A percentile compares a stretch with the other conserved stretches of the same genome.
phyloP scores from a whole-genome alignment of 1,284 basidiomycete genomes.

The Cryptococcus hybrid region DNA sequence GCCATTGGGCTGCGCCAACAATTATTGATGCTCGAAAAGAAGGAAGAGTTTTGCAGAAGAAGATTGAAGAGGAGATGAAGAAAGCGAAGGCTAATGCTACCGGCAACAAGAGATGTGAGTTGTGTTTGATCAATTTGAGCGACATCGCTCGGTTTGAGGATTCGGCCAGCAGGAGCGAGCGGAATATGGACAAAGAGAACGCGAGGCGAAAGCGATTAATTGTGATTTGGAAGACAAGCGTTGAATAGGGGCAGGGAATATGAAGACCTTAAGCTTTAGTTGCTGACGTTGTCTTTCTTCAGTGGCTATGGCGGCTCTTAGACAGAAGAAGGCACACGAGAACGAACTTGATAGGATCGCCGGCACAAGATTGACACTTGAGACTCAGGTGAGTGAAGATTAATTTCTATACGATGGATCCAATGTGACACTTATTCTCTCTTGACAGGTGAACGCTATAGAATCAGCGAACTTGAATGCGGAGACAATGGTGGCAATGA shows the following conservation, averaged over 20 bases:
- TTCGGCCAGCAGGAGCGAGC: not conserved
- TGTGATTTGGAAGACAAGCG: not conserved
- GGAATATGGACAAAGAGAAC: not conserved
- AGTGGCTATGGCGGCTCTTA: constrained; percentile 87
- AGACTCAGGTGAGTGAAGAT: constrained; percentile 66
- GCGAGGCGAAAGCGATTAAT: not conserved
- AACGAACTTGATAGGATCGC: constrained; percentile 82
- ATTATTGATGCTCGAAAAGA: constrained; percentile 97
- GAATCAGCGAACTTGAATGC: constrained; percentile 98
- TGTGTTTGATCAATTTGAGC: not conserved
- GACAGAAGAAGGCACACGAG: constrained; percentile 92
- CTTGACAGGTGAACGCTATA: constrained; percentile 73
- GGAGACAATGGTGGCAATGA: constrained; percentile 98
- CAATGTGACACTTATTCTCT: not conserved
- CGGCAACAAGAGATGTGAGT: constrained; percentile 87
- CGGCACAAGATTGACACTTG: constrained; percentile 86
- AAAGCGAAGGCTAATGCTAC: constrained; percentile 93
- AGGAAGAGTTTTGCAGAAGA: constrained; percentile 96
- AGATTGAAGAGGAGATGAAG: constrained; percentile 91
- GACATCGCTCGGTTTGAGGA: not conserved
- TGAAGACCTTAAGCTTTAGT: not conserved
- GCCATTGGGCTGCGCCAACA: constrained; percentile 84
- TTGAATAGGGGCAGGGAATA: not conserved
- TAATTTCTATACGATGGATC: not conserved
- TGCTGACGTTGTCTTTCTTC: constrained; percentile 7